phyloP scores from a whole-genome alignment of 495 filamentous ascomycete genomes.

The Aspergillus biplanus region DNA sequence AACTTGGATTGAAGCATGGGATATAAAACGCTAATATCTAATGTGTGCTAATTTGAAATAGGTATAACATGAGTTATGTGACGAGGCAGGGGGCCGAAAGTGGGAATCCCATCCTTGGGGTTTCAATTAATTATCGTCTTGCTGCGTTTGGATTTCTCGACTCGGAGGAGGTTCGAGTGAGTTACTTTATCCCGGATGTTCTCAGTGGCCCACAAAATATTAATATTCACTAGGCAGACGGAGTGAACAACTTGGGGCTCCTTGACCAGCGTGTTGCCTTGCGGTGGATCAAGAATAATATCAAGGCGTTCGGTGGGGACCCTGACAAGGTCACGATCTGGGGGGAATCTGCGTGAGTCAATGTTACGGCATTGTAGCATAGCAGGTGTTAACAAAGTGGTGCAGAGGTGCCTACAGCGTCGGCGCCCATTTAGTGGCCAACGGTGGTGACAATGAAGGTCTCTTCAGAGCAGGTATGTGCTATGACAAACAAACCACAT shows the following conservation, averaged over 20 bases:
- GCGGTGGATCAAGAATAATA: conserved; percentile 56
- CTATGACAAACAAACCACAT: neutral
- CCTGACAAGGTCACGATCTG: conserved; percentile 68
- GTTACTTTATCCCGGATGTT: conserved; percentile 2
- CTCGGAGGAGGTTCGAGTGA: conserved; percentile 43
- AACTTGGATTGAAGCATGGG: too few species aligned
- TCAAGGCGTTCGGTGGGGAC: conserved; percentile 56
- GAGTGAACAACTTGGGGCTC: conserved; percentile 52
- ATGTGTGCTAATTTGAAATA: neutral
- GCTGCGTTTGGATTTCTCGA: conserved; percentile 74
- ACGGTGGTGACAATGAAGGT: conserved; percentile 39
- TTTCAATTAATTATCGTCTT: conserved; percentile 78
- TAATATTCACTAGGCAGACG: conserved; percentile 34
- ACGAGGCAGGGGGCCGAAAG: conserved; percentile 36
- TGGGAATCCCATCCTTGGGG: conserved; percentile 66
- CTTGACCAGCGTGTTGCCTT: conserved; percentile 55
- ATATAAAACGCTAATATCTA: neutral
- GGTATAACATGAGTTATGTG: conserved; percentile 46
- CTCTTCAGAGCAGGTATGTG: conserved; percentile 40
- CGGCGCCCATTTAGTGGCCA: conserved; percentile 40
- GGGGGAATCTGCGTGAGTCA: conserved; percentile 65
- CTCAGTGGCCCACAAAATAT: neutral
- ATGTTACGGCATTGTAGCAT: neutral
- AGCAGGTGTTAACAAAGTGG: neutral
- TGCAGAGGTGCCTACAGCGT: conserved; percentile 43